A percentile compares a stretch with the other conserved stretches of the same genome.
Evolutionary conservation across 768 basidiomycete genomes (phyloP).

Genomic region (Xerocomellus dryophilus): DNA sequence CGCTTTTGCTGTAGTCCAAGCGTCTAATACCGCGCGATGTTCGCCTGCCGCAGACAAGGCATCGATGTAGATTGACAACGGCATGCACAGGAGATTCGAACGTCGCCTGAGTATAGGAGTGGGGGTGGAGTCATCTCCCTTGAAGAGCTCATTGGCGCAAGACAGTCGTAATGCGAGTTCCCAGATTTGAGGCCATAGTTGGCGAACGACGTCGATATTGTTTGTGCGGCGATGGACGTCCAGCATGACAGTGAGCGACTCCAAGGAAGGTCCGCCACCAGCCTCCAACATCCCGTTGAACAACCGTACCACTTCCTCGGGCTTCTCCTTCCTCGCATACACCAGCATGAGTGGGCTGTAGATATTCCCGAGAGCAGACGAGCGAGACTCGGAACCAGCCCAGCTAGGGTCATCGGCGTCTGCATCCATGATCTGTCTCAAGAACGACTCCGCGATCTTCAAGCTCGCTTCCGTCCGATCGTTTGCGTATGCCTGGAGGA

Average conservation of each 20-base stretch:
- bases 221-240: slow-evolving; percentile 64
- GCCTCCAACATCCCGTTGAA: slow-evolving; percentile 50
- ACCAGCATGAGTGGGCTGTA: slow-evolving; percentile 60
- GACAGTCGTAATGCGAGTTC: slow-evolving; percentile 49
- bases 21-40: slow-evolving; percentile 56
- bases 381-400: slow-evolving; percentile 39
- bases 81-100: slow-evolving; percentile 64
- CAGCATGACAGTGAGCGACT: slow-evolving; percentile 61
- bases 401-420: slow-evolving; percentile 37
- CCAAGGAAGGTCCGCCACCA: slow-evolving; percentile 58
- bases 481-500: slow-evolving; percentile 61
- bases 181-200: slow-evolving; percentile 70
- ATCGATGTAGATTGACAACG: slow-evolving; percentile 81
- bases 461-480: slow-evolving; percentile 50
- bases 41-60: slow-evolving; percentile 61
- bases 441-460: slow-evolving; percentile 61
- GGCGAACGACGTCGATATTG: slow-evolving; percentile 51
- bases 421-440: slow-evolving; percentile 45
- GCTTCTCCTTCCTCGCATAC: slow-evolving; percentile 42
- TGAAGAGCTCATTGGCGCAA: slow-evolving; percentile 33
- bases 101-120: slow-evolving; percentile 26
- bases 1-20: slow-evolving; percentile 63
- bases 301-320: slow-evolving; percentile 55
- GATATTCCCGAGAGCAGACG: slow-evolving; percentile 49
- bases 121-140: slow-evolving; percentile 12